These are phyloP conservation scores for Pseudocercospora eumusae DNA, from an alignment of 2,329 filamentous ascomycete species.

Conservation along the genomic window DNA sequence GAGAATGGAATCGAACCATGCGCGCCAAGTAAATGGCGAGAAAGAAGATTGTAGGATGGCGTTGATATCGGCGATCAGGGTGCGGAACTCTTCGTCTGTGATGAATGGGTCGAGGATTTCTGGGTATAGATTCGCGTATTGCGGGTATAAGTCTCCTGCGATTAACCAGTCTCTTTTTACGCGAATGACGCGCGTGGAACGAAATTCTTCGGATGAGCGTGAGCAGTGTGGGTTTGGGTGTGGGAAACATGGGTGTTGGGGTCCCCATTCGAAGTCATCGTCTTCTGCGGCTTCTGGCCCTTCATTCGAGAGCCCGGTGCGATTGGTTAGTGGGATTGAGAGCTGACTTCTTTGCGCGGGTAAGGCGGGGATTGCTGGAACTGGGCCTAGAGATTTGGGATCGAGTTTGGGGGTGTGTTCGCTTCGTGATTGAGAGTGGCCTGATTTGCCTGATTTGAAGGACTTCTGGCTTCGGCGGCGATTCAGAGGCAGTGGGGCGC, in stretches of 20 bases:
- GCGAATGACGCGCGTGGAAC: slow-evolving; percentile 83
- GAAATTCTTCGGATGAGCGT: slow-evolving; percentile 70
- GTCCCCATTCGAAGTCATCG: slow-evolving; percentile 80
- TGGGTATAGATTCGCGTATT: slow-evolving; percentile 92
- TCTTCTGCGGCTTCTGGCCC: slow-evolving; percentile 33
- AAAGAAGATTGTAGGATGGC: slow-evolving; percentile 73
- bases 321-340: slow-evolving; percentile 5
- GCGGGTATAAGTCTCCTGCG: slow-evolving; percentile 84
- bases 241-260: slow-evolving; percentile 89
- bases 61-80: slow-evolving; percentile 80
- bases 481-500: slow-evolving; percentile 39
- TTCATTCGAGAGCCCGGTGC: slow-evolving; percentile 12
- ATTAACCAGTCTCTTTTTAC: slow-evolving; percentile 87
- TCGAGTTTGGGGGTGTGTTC: slow-evolving; percentile 14
- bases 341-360: slow-evolving; percentile 3
- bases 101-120: slow-evolving; percentile 90
- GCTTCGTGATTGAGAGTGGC: slow-evolving; percentile 16
- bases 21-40: slow-evolving; percentile 73
- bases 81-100: slow-evolving; percentile 81
- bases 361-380: slow-evolving; percentile 6
- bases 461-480: slow-evolving; percentile 35
- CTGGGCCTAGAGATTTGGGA: slow-evolving; percentile 12
- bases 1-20: slow-evolving; percentile 75
- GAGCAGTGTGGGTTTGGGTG: slow-evolving; percentile 92
- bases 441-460: slow-evolving; percentile 20